Conservation (phyloP, 192 early-diverging fungal species). For the Linnemannia hyalina region DNA sequence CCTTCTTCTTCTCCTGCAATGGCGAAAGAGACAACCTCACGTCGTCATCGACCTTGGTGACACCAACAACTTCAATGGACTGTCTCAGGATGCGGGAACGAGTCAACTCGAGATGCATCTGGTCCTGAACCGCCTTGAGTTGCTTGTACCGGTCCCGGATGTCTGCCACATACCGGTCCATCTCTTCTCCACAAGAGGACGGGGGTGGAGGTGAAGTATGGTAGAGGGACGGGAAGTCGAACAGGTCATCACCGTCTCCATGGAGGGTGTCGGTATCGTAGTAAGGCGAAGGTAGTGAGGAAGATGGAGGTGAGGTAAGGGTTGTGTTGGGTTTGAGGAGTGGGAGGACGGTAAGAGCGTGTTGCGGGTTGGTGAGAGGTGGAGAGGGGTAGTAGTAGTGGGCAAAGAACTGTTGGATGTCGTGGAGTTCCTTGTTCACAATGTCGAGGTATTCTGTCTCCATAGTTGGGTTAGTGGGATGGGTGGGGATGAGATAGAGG, state of each 20-base stretch:
- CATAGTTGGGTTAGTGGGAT: background rate
- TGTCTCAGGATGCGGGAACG: slow-evolving; percentile 13
- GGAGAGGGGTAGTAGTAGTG: background rate
- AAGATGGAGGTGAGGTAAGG: background rate
- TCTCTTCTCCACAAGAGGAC: background rate
- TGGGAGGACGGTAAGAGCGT: background rate
- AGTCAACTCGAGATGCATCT: slow-evolving; percentile 27
- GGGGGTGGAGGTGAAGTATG: background rate
- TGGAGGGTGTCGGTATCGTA: background rate
- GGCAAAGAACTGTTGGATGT: slow-evolving; percentile 30
- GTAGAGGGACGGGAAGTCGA: background rate
- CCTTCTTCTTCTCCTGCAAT: background rate
- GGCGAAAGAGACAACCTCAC: background rate
- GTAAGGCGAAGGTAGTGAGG: background rate
- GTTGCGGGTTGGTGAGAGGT: background rate
- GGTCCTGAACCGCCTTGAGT: slow-evolving; percentile 30
- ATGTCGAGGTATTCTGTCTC: slow-evolving; percentile 28
- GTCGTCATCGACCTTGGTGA: background rate
- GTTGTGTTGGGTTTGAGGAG: background rate
- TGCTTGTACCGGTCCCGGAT: slow-evolving; percentile 25
- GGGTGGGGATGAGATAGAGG: background rate
- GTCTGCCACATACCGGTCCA: background rate
- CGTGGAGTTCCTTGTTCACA: slow-evolving; percentile 28
- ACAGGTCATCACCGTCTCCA: background rate
- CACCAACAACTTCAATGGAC: background rate